A percentile compares a stretch with the other conserved stretches of the same genome.
Conservation (phyloP, 306 rosid genomes). For the Trichosanthes truncata region DNA sequence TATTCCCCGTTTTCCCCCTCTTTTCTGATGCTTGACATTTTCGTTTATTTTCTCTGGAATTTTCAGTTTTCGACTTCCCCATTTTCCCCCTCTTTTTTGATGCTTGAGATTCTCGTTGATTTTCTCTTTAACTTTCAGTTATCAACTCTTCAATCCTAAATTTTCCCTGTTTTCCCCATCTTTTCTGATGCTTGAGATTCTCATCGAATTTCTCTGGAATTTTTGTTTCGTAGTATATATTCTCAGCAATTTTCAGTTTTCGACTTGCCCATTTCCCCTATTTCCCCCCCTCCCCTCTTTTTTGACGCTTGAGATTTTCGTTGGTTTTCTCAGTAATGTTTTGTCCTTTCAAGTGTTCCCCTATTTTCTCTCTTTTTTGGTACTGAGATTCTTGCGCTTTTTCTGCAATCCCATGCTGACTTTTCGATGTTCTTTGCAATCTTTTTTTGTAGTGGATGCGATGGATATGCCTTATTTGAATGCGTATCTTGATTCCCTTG, state of each 20-base stretch:
- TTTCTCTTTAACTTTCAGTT: no score
- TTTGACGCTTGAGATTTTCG: not conserved
- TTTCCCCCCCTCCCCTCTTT: not conserved
- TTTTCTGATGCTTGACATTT: not conserved
- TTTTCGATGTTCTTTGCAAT: not conserved
- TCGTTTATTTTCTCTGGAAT: conserved; percentile 48
- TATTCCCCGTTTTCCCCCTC: no score
- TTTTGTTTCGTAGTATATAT: conserved; percentile 20
- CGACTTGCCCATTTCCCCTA: not conserved
- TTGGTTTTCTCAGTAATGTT: conserved; percentile 60
- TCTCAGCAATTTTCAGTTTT: not conserved
- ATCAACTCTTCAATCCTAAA: no score
- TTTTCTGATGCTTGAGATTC: no score
- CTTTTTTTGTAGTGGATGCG: conserved; percentile 59
- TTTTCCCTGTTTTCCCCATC: no score
- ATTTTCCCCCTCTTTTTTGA: no score
- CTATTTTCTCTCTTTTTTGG: not conserved
- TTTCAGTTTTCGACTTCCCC: no score
- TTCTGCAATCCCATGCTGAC: not conserved
- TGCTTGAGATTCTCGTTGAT: no score
- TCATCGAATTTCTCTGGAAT: not conserved
- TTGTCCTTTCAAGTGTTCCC: not conserved
- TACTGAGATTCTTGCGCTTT: not conserved
- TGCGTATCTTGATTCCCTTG: conserved; percentile 72
- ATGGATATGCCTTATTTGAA: conserved; percentile 64